Evolutionary conservation across 768 basidiomycete species (phyloP).

Genomic region (Filobasidium floriforme): DNA sequence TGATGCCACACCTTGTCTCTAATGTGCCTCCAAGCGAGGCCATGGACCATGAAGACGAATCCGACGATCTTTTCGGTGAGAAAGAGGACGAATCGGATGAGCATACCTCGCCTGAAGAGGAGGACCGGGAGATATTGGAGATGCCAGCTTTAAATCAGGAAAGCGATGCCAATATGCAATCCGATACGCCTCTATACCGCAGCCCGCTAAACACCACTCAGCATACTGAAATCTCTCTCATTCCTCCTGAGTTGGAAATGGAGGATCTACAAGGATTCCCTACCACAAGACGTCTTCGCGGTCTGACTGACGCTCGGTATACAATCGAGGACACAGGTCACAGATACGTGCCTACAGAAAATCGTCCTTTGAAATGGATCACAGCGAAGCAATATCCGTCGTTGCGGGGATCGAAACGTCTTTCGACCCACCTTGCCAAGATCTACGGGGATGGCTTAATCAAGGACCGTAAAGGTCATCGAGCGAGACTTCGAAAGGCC

Average conservation of each 20-base stretch:
- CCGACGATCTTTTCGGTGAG: constrained; percentile 3
- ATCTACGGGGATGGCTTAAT: constrained; percentile 15
- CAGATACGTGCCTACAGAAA: neutral
- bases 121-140: neutral
- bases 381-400: neutral
- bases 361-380: neutral
- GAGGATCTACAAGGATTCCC: no score
- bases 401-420: neutral
- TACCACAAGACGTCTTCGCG: no score
- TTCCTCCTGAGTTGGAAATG: neutral
- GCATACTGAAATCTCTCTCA: neutral
- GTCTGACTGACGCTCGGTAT: no score
- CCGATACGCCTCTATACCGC: neutral
- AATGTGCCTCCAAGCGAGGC: neutral
- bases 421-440: constrained; percentile 1
- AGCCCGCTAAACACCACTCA: neutral
- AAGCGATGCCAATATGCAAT: neutral
- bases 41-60: neutral
- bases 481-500: neutral
- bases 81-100: neutral
- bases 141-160: neutral
- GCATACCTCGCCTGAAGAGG: neutral
- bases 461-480: neutral
- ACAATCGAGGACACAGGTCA: no score
- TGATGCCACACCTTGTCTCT: neutral